Evolutionary conservation across 2,329 filamentous ascomycete species (phyloP).

Genomic region (Apiospora hydei): DNA sequence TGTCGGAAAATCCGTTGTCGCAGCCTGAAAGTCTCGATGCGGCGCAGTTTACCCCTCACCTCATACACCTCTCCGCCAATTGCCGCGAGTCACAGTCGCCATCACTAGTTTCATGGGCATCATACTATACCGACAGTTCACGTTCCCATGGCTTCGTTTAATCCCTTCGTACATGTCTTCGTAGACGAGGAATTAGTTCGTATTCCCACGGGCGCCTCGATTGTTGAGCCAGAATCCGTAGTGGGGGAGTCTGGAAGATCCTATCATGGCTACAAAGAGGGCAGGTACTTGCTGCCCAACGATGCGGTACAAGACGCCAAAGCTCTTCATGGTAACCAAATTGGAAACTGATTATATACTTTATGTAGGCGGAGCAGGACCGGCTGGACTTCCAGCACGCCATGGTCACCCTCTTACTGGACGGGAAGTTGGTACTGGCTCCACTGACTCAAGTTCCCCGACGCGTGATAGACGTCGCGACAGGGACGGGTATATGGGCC

Average conservation of each 20-base stretch:
- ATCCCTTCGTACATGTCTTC: background rate
- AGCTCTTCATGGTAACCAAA: no score
- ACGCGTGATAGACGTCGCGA: background rate
- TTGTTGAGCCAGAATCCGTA: constrained; percentile 20
- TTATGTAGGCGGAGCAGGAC: background rate
- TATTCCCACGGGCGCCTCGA: background rate
- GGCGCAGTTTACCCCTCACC: background rate
- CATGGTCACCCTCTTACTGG: background rate
- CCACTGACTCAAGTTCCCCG: background rate
- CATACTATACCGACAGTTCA: no score
- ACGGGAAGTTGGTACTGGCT: background rate
- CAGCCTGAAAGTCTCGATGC: background rate
- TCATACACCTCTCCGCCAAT: background rate
- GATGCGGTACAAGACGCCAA: background rate
- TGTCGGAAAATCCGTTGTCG: background rate
- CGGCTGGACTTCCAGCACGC: background rate
- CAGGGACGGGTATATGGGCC: background rate
- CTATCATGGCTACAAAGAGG: background rate
- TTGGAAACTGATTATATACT: no score
- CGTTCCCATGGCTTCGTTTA: background rate
- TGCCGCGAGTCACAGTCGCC: background rate
- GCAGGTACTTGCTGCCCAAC: background rate
- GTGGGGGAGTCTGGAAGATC: background rate
- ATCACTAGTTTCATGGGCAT: no score
- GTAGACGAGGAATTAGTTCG: background rate